Conservation (phyloP, 2,329 filamentous ascomycete species). For the Amauroascus verrucosus region DNA sequence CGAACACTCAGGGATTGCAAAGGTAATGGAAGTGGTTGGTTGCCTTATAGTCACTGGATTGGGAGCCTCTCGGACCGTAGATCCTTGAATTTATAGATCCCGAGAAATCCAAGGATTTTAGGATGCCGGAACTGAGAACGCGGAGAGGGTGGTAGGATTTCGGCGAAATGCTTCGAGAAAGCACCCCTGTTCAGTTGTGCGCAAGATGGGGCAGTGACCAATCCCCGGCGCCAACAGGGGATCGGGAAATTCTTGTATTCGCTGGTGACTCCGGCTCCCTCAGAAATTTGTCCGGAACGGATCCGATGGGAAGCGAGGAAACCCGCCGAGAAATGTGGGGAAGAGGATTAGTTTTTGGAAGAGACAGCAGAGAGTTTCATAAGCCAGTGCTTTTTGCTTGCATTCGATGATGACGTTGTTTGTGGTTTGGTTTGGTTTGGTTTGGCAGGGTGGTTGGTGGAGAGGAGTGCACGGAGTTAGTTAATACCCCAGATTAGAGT, state of each 20-base stretch:
- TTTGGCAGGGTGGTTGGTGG: no score
- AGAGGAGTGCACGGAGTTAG: not conserved
- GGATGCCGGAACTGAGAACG: not conserved
- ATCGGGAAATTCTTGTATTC: slow-evolving; percentile 11
- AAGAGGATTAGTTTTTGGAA: not conserved
- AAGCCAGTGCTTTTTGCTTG: not conserved
- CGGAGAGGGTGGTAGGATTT: not conserved
- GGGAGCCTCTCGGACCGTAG: slow-evolving; percentile 8
- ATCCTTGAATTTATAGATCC: slow-evolving; percentile 7
- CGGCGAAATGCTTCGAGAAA: slow-evolving; percentile 11
- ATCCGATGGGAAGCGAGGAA: slow-evolving; percentile 11
- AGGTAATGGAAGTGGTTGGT: slow-evolving; percentile 8
- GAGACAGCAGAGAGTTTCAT: not conserved
- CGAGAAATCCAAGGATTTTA: not conserved
- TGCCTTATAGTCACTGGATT: slow-evolving; percentile 8
- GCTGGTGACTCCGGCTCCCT: slow-evolving; percentile 2
- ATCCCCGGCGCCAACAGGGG: not conserved
- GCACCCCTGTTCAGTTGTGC: slow-evolving; percentile 2
- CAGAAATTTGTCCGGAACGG: not conserved
- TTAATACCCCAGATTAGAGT: not conserved
- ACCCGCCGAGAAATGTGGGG: slow-evolving; percentile 10
- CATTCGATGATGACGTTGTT: not conserved
- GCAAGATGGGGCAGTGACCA: not conserved
- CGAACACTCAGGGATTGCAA: slow-evolving; percentile 1
- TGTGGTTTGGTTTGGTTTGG: no score